Percentiles rank a stretch among this genome's conserved stretches.
Evolutionary conservation across 129 eudicot genomes (phyloP).

Genomic region (Helianthus tuberosus): DNA sequence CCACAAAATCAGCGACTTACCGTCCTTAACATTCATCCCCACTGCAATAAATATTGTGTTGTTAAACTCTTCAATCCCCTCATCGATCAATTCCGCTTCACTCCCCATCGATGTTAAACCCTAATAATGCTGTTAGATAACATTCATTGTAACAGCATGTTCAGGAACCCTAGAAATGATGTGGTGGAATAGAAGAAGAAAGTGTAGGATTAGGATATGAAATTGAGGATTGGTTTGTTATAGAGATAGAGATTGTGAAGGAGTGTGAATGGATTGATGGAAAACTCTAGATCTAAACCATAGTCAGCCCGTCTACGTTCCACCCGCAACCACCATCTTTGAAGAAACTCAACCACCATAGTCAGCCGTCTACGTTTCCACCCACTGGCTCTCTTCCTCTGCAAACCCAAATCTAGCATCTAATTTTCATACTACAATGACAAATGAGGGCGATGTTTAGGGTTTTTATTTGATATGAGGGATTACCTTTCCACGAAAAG

Average conservation of each 20-base stretch:
- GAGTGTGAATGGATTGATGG: conserved; percentile 1
- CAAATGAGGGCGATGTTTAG: too few species aligned
- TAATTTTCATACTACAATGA: too few species aligned
- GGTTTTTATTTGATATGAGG: too few species aligned
- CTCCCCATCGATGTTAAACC: conserved; percentile 44
- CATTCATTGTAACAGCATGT: neutral
- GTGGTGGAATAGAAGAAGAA: conserved; percentile 3
- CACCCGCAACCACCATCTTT: too few species aligned
- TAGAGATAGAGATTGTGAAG: neutral
- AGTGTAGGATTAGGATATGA: too few species aligned
- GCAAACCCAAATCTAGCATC: too few species aligned
- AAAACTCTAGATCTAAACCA: too few species aligned
- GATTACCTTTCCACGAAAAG: too few species aligned
- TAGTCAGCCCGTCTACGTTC: too few species aligned
- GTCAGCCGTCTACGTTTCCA: too few species aligned
- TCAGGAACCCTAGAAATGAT: conserved; percentile 5
- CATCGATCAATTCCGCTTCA: conserved; percentile 40
- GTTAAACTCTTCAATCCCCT: conserved; percentile 24
- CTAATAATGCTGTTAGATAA: neutral
- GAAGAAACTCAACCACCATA: too few species aligned
- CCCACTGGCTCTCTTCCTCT: too few species aligned
- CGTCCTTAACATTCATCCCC: conserved; percentile 58
- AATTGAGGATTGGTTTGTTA: neutral
- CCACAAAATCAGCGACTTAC: conserved; percentile 57
- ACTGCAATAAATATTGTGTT: conserved; percentile 62